Base-by-base conservation (phyloP, 441 rosid species). In the Manihot esculenta region DNA sequence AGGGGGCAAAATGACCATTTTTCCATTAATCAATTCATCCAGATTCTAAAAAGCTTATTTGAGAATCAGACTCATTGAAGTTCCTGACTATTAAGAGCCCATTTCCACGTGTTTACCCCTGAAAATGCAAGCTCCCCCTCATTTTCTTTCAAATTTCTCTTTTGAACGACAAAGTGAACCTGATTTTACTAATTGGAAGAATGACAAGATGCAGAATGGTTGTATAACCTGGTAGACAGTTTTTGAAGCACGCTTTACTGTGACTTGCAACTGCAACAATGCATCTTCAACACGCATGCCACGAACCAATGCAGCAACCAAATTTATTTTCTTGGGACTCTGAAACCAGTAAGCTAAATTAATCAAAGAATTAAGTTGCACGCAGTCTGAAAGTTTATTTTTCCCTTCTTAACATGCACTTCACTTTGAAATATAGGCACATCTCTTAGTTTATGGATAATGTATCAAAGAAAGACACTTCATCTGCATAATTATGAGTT, bases 211-310 rank as follows among this genome's bases (percentile, higher is more conserved):
- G 10, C 38, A 27, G 62, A 66, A 33, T 44, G n/a, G 60, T 60
- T 51, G 24, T 71, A 70, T 79, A 78, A 91, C 98, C 89, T 88
- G 92, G 78, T 88, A 92, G 27, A 94, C 94, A 0, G 93, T 94
- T 70, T 86, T 87, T 21, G 99, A 72, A 63, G 99, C 98, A 66
- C 97, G 83, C 76, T 90, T 90, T 75, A 88, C 72, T 0, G 92
- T 89, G 76, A 90, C 89, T 77, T 94, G 97, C 74, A 94, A 83
- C 80, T 92, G 96, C 85, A 94, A 61, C 33, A 90, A 77, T 71
- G 98, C 98, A 86, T 92, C 99, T 79, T 94, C 97, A 66, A 92
- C 97, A n/a, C 89, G 92, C 99, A 92, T 89, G 68, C 97, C 97
- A 57, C 94, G 92, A 69, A 92, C 91, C 73, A 92, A 76, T 69